A percentile compares a stretch with the other conserved stretches of the same genome.
Conservation (phyloP, 225 moss, liverwort and hornwort species). For the Physcomitrellopsis africana region DNA sequence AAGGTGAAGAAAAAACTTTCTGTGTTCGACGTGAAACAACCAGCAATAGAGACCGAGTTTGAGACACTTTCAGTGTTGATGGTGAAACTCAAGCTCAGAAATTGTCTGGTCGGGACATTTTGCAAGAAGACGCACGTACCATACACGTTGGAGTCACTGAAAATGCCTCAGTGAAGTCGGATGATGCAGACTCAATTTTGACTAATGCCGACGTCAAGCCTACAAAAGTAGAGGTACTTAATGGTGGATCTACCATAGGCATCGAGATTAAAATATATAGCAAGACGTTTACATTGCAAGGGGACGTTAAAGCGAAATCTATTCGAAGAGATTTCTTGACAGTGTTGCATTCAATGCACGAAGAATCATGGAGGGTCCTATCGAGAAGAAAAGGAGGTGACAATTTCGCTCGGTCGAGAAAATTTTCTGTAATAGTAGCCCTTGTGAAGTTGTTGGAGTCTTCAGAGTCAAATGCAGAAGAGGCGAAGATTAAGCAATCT, state of each 20-base stretch:
- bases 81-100: conserved; percentile 10
- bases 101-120: conserved; percentile 27
- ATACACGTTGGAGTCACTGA: background rate
- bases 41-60: conserved; percentile 44
- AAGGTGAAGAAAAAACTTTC: conserved; percentile 54
- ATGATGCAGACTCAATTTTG: conserved; percentile 8
- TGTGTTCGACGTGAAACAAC: conserved; percentile 35
- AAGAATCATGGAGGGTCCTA: conserved; percentile 42
- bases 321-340: conserved; percentile 16
- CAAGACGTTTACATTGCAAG: background rate
- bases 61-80: conserved; percentile 46
- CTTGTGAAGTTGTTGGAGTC: conserved; percentile 76
- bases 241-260: background rate
- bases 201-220: background rate
- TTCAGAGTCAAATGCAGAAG: conserved; percentile 55
- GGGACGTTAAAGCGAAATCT: background rate
- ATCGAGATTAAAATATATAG: background rate
- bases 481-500: conserved; percentile 57
- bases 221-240: background rate
- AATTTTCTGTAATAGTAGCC: conserved; percentile 66
- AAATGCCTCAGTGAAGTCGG: conserved; percentile 2
- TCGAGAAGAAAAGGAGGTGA: conserved; percentile 68
- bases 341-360: conserved; percentile 26
- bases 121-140: conserved; percentile 8
- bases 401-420: conserved; percentile 58